phyloP scores from a whole-genome alignment of 139 green algal genomes.

The Picochlorum sp. region DNA sequence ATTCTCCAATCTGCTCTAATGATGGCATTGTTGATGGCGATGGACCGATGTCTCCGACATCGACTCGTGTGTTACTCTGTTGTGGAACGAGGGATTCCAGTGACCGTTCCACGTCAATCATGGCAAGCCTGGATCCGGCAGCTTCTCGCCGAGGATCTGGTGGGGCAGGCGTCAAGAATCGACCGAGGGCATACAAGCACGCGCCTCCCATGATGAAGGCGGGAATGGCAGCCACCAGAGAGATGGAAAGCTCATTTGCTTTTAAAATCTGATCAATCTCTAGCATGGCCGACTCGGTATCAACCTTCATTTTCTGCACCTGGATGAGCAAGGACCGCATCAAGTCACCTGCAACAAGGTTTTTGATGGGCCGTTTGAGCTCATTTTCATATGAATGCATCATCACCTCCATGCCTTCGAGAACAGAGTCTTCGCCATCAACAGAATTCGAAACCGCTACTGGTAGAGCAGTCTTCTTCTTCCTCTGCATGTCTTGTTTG shows the following conservation, averaged over 20 bases:
- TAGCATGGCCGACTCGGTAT: conserved; percentile 85
- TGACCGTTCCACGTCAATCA: conserved; percentile 47
- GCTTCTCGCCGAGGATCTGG: conserved; percentile 52
- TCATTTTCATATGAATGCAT: conserved; percentile 64
- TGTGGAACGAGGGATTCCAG: conserved; percentile 22
- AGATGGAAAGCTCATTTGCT: conserved; percentile 82
- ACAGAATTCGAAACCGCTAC: conserved; percentile 1
- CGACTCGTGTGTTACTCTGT: conserved; percentile 5
- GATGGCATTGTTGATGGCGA: background rate
- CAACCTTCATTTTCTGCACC: conserved; percentile 86
- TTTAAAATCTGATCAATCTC: conserved; percentile 87
- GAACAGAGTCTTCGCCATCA: conserved; percentile 9
- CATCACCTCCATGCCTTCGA: conserved; percentile 60
- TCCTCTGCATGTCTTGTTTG: conserved; percentile 22
- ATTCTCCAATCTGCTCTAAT: conserved; percentile 22
- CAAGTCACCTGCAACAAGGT: conserved; percentile 69
- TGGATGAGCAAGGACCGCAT: conserved; percentile 78
- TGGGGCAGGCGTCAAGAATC: conserved; percentile 36
- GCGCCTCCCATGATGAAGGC: conserved; percentile 46
- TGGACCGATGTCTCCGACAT: background rate
- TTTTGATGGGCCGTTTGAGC: conserved; percentile 58
- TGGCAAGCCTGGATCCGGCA: conserved; percentile 46
- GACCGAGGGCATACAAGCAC: conserved; percentile 16
- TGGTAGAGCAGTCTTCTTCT: conserved; percentile 3
- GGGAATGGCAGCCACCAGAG: conserved; percentile 63